Evolutionary conservation across 1,284 basidiomycete genomes (phyloP).

Genomic region (Uromyces viciae-fabae): DNA sequence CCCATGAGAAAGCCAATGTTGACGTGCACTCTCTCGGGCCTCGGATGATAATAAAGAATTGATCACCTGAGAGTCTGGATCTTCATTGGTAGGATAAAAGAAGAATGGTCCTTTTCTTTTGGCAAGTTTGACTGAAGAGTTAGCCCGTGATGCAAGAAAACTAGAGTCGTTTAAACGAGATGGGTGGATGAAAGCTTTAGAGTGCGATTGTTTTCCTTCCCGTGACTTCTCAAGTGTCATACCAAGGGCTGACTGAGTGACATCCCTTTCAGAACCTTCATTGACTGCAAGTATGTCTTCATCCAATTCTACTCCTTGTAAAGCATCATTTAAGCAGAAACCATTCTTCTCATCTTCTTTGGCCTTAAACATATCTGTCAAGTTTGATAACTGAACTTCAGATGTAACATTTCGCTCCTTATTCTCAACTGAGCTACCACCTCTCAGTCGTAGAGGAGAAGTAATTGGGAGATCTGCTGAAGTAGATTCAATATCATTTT

Average conservation of each 20-base stretch:
- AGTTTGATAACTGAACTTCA: conserved; percentile 19
- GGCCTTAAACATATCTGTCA: conserved; percentile 42
- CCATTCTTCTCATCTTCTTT: conserved; percentile 39
- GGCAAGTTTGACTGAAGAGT: not conserved
- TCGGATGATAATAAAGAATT: conserved; percentile 4
- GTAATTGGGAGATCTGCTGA: not conserved
- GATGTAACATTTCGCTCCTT: not conserved
- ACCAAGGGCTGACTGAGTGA: not conserved
- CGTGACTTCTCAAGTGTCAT: not conserved
- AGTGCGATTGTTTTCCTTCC: not conserved
- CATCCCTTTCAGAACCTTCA: not conserved
- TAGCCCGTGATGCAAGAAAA: not conserved
- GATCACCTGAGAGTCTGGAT: conserved; percentile 1
- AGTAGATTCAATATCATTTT: too few relatives aligned
- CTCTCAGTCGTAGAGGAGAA: conserved; percentile 29
- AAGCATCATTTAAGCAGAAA: conserved; percentile 18
- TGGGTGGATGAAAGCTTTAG: conserved; percentile 27
- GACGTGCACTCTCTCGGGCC: not conserved
- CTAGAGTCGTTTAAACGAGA: conserved; percentile 16
- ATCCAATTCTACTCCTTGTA: conserved; percentile 35
- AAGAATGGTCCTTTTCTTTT: conserved; percentile 29
- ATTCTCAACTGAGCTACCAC: conserved; percentile 8
- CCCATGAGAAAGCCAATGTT: not conserved
- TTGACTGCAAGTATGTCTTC: not conserved
- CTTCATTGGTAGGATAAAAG: conserved; percentile 28